Conservation (phyloP, 805 yeast species). For the Komagataella mondaviorum region DNA sequence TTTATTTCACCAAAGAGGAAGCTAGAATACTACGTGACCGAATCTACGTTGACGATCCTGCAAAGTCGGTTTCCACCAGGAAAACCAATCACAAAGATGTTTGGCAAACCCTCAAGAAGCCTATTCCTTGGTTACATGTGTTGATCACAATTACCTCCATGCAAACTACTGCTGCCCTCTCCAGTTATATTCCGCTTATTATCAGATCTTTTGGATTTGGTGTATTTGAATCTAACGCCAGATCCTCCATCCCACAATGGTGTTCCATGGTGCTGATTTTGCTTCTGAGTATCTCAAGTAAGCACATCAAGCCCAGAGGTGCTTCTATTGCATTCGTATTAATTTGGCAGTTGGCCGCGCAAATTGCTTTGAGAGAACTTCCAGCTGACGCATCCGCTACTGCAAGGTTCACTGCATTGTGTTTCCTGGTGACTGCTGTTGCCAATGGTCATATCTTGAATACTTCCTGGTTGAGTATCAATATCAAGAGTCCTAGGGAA, state of each 20-base stretch:
- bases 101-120: background rate
- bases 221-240: slow-evolving; percentile 6
- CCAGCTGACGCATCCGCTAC: background rate
- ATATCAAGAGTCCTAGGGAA: slow-evolving; percentile 5
- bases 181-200: slow-evolving; percentile 5
- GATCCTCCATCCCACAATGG: slow-evolving; percentile 6
- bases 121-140: background rate
- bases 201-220: slow-evolving; percentile 5
- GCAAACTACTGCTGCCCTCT: background rate
- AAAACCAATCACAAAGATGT: background rate
- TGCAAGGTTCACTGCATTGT: background rate
- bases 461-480: slow-evolving; percentile 6
- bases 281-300: slow-evolving; percentile 1
- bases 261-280: background rate
- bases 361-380: background rate
- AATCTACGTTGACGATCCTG: slow-evolving; percentile 28
- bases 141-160: background rate
- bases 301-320: slow-evolving; percentile 4
- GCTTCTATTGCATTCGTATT: background rate
- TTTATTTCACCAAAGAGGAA: background rate
- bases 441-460: slow-evolving; percentile 5
- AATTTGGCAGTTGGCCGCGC: slow-evolving; percentile 1
- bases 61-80: slow-evolving; percentile 12
- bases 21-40: background rate
- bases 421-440: background rate